A percentile compares a stretch with the other conserved stretches of the same genome.
phyloP scores from a whole-genome alignment of 1,139 yeast genomes.

The Maudiozyma humilis region DNA sequence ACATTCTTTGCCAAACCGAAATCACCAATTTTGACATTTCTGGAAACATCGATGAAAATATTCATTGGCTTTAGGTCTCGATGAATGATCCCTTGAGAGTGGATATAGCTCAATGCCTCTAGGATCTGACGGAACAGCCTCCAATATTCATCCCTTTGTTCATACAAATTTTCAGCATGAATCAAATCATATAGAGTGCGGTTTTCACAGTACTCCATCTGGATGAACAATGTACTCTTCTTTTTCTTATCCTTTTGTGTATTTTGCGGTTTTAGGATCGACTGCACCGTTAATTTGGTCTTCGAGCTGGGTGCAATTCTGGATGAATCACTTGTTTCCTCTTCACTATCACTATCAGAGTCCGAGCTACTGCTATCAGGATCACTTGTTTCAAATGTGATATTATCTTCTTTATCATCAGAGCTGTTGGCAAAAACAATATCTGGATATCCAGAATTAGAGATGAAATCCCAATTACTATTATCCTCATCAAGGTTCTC shows the following conservation, averaged over 20 bases:
- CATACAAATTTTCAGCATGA: conserved; percentile 61
- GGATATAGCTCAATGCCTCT: conserved; percentile 88
- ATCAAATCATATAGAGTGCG: conserved; percentile 80
- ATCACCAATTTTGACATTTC: conserved; percentile 90
- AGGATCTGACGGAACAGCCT: conserved; percentile 76
- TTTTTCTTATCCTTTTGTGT: conserved; percentile 19
- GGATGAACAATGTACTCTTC: conserved; percentile 63
- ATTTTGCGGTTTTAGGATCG: too few species aligned
- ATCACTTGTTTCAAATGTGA: conserved; percentile 2
- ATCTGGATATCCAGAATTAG: conserved; percentile 53
- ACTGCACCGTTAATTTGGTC: not conserved
- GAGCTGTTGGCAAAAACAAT: conserved; percentile 50
- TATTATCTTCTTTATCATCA: conserved; percentile 23
- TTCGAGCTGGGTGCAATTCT: conserved; percentile 3
- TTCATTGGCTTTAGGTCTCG: conserved; percentile 93
- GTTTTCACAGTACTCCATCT: conserved; percentile 98
- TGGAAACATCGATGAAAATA: conserved; percentile 84
- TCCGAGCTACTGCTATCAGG: not conserved
- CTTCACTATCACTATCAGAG: not conserved
- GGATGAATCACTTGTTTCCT: conserved; percentile 4
- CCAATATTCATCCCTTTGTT: conserved; percentile 78
- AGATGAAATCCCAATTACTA: conserved; percentile 48
- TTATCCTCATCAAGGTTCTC: conserved; percentile 13
- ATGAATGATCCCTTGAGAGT: conserved; percentile 88
- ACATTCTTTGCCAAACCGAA: conserved; percentile 90